phyloP scores from a whole-genome alignment of 768 basidiomycete genomes.

The Piloderma croceum region DNA sequence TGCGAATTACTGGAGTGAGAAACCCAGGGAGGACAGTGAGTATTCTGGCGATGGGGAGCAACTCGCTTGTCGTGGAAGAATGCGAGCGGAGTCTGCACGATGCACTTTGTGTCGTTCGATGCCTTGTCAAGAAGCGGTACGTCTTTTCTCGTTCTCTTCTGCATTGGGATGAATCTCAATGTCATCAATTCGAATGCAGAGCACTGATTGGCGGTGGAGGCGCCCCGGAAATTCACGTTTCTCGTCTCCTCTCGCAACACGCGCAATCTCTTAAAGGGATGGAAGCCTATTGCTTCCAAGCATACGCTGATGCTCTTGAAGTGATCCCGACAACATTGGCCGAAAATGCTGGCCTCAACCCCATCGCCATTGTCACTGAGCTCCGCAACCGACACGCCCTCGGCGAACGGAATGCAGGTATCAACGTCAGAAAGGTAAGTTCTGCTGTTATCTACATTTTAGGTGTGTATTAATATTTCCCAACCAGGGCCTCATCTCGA shows the following conservation, averaged over 20 bases:
- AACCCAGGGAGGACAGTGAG: conserved; percentile 92
- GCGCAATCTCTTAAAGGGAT: conserved; percentile 93
- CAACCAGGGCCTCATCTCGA: conserved; percentile 95
- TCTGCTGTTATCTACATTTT: neutral
- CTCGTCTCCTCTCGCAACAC: conserved; percentile 83
- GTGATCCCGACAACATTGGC: conserved; percentile 97
- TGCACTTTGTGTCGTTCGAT: conserved; percentile 96
- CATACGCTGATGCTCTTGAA: conserved; percentile 95
- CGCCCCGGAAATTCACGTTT: conserved; percentile 97
- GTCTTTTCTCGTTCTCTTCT: conserved; percentile 15
- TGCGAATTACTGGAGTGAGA: conserved; percentile 91
- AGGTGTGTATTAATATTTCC: conserved; percentile 1
- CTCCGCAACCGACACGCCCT: conserved; percentile 93
- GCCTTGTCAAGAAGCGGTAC: conserved; percentile 96
- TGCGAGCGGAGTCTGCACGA: conserved; percentile 97
- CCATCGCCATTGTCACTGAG: conserved; percentile 97
- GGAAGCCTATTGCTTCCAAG: conserved; percentile 99
- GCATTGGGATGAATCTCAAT: neutral
- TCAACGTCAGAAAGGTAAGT: conserved; percentile 93
- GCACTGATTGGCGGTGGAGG: conserved; percentile 95
- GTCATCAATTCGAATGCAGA: conserved; percentile 29
- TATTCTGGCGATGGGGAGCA: conserved; percentile 91
- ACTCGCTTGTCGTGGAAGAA: conserved; percentile 91
- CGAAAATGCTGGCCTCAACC: conserved; percentile 97
- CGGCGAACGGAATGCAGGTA: conserved; percentile 91